A percentile compares a stretch with the other conserved stretches of the same genome.
phyloP scores from a whole-genome alignment of 2,329 filamentous ascomycete species.

The Aspergillus quadricinctus region DNA sequence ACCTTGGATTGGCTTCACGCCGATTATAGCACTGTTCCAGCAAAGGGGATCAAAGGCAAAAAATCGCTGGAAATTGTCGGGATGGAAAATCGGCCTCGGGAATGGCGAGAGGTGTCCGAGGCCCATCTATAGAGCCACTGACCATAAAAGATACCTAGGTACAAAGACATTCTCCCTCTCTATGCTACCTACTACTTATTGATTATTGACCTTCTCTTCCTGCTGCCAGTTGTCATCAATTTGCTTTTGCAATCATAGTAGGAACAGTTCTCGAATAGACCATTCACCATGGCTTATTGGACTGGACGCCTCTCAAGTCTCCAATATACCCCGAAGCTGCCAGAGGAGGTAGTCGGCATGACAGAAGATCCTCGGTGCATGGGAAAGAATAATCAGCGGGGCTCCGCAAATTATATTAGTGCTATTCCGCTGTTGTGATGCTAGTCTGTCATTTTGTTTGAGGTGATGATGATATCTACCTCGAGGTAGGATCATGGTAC shows the following conservation, averaged over 20 bases:
- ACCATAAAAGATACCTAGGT: neutral
- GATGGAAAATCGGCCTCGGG: slow-evolving; percentile 11
- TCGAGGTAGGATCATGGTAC: neutral
- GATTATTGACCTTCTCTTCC: neutral
- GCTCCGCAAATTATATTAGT: neutral
- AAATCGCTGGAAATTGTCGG: slow-evolving; percentile 6
- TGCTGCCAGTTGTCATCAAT: neutral
- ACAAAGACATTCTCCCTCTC: neutral
- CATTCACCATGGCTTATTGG: neutral
- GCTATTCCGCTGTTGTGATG: neutral
- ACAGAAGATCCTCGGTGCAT: neutral
- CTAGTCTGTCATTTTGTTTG: neutral
- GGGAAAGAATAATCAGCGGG: neutral
- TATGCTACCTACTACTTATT: neutral
- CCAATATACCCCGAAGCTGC: neutral
- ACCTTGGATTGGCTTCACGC: neutral
- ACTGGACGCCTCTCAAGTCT: no score
- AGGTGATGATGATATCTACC: neutral
- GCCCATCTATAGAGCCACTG: neutral
- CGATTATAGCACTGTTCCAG: neutral
- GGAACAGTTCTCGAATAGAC: neutral
- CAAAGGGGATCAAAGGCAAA: neutral
- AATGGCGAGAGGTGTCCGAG: slow-evolving; percentile 7
- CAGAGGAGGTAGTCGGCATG: neutral
- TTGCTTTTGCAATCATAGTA: neutral